phyloP scores from a whole-genome alignment of 345 rosid species.

The Melaleuca alternifolia region DNA sequence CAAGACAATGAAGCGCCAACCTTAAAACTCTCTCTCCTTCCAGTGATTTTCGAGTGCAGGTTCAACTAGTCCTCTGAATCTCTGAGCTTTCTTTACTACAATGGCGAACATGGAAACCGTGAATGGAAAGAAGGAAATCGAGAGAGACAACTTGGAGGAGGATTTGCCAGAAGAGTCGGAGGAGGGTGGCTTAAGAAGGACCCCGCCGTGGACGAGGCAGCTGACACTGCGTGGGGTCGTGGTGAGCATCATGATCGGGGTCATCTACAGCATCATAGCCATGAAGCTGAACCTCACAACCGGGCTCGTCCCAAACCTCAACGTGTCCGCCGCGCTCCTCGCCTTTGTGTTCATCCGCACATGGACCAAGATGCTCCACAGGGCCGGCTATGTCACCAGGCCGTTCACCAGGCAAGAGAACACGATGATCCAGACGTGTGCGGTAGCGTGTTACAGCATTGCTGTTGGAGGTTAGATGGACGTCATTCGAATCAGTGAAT shows the following conservation, averaged over 20 bases:
- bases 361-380: slow-evolving; percentile 70
- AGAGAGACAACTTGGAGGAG: neutral
- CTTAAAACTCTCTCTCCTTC: neutral
- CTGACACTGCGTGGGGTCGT: slow-evolving; percentile 61
- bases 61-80: neutral
- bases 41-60: neutral
- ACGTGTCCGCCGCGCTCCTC: slow-evolving; percentile 83
- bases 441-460: slow-evolving; percentile 89
- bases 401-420: slow-evolving; percentile 94
- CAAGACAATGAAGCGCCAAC: neutral
- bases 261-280: slow-evolving; percentile 68
- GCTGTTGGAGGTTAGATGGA: slow-evolving; percentile 61
- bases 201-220: slow-evolving; percentile 71
- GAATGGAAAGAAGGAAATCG: slow-evolving; percentile 1
- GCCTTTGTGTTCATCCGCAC: slow-evolving; percentile 67
- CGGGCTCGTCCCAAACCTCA: slow-evolving; percentile 65
- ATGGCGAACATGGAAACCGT: neutral
- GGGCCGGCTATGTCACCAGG: slow-evolving; percentile 46
- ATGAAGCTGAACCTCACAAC: slow-evolving; percentile 85
- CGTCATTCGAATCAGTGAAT: neutral
- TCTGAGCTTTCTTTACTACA: neutral
- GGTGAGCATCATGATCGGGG: slow-evolving; percentile 68
- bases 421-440: slow-evolving; percentile 92
- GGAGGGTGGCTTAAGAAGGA: neutral
- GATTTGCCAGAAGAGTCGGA: neutral